Percentiles rank a stretch among this genome's conserved stretches.
Evolutionary conservation across 2,329 filamentous ascomycete genomes (phyloP).

Genomic region (Epicoccum nigrum): DNA sequence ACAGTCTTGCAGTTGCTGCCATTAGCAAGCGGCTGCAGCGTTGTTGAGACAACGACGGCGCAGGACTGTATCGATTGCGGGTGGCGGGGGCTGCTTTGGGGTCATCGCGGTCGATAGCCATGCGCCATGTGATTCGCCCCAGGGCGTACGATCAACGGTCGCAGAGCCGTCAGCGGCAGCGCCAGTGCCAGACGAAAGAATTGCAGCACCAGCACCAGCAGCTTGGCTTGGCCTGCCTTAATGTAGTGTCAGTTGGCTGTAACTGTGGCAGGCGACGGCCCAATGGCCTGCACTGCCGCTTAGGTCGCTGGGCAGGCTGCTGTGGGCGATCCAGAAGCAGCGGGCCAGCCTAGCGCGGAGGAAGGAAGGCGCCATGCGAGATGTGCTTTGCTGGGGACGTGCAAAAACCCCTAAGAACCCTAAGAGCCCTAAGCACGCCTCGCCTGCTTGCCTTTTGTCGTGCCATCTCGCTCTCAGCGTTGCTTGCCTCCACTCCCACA

Average conservation of each 20-base stretch:
- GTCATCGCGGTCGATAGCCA: conserved; percentile 22
- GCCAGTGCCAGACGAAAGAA: neutral
- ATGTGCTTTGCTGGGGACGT: neutral
- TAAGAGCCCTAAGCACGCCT: conserved; percentile 14
- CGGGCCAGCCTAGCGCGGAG: conserved; percentile 4
- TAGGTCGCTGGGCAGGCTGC: neutral
- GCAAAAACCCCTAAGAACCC: conserved; percentile 10
- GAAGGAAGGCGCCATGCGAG: neutral
- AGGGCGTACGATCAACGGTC: conserved; percentile 11
- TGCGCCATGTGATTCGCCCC: conserved; percentile 24
- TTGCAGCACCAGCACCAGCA: neutral
- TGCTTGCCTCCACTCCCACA: conserved; percentile 14
- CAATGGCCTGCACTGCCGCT: neutral
- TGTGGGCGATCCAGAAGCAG: conserved; percentile 7
- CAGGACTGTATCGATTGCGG: conserved; percentile 27
- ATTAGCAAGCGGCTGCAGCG: conserved; percentile 1
- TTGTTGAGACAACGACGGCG: conserved; percentile 28
- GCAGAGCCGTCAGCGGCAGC: neutral
- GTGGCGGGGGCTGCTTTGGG: conserved; percentile 18
- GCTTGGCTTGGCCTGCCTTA: neutral
- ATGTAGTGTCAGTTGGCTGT: neutral
- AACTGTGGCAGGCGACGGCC: neutral
- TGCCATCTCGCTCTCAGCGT: conserved; percentile 14
- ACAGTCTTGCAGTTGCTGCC: too few relatives aligned
- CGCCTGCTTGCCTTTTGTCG: conserved; percentile 4